Evolutionary conservation across 2,329 filamentous ascomycete genomes (phyloP), one percentile per base, ranked within the genome.

Genomic region (Lachnellula suecica): DNA sequence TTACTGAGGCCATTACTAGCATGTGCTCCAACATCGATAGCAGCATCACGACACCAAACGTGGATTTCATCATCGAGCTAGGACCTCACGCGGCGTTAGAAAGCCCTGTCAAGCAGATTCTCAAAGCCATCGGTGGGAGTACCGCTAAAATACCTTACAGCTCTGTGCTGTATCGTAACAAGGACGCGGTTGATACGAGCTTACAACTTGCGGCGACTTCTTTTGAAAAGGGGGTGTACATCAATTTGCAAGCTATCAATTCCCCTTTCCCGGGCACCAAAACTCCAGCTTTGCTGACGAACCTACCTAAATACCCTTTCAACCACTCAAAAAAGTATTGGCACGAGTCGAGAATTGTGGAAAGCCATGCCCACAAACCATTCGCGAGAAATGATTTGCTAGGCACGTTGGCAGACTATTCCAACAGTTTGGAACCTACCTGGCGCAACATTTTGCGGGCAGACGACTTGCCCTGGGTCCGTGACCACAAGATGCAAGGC

Each of bases 61-160:
- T 38, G 10, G 41, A 51, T 63, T 1, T 40, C 9, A 5, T 63
- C 0, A 7, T 69, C 4, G 68, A 69, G 45, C 43, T 70, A 9
- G 69, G 71, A 0, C 67, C 70, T 1, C 70, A 73, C 49, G 53
- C 63, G 6, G 62, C 67, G 0, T 56, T 73, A 0, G n/a, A 25
- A 53, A 66, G 65, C 0, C 68, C 70, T 3, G 54, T 65, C n/a
- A 54, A 52, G 0, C 52, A 66, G 19, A 48, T 27, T 4, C 20
- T 52, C 9, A 19, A 35, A 9, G 25, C 42, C 11, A 10, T n/a
- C 15, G 19, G n/a, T 4, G 23, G 7, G 2, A 8, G 7, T 4
- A 29, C n/a, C 6, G 10, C 15, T 6, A 49, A 47, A 6, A 42
- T 63, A 22, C 22, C 49, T 7, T 56, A 52, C 20, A 19, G 42